Evolutionary conservation across 2,329 filamentous ascomycete species (phyloP), one percentile per base, ranked within the genome.

Genomic region (Pyrenophora tritici-repentis): DNA sequence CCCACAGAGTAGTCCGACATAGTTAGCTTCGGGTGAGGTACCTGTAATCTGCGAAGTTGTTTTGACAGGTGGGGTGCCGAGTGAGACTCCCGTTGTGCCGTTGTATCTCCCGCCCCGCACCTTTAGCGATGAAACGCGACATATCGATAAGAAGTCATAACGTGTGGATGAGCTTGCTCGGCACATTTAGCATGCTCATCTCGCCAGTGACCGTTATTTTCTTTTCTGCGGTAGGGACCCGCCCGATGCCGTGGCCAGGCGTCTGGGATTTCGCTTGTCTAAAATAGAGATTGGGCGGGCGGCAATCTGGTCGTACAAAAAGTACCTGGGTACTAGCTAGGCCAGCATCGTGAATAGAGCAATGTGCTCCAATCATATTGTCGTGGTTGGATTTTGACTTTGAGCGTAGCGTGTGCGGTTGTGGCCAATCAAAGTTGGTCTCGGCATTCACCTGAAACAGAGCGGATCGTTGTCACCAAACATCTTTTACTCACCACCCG

Each of bases 361-460:
- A 49, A 59, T 66, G 65, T 55, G 59, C 58, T 47, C 65, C 65
- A 60, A 67, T 69, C 66, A 66, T 33, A 48, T 51, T 3, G 12
- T 31, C 16, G 17, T 36, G n/a, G 33, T 26, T 17, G 36, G 6
- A 12, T 32, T 42, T 24, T 40, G 47, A 52, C 40, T 38, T 45
- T 49, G 41, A 42, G 42, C 37, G n/a, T 55, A 48, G 51, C 29
- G 49, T 44, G 38, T 36, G 44, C 16, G n/a, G 46, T 48, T 42
- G 50, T 42, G 51, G 49, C 63, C 61, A 64, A 66, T 66, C 63
- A 59, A 50, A 22, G 35, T 48, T 12, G 38, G 48, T 45, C 12
- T 18, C 18, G 8, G 45, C 42, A 50, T 46, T 12, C 22, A 54
- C 56, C 56, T 66, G 63, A 66, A 66, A 66, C 63, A 38, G 35